Percentiles rank a stretch among this genome's conserved stretches.
These are phyloP conservation scores for Fusarium decemcellulare DNA, from an alignment of 2,329 filamentous ascomycete genomes.

Conservation along the genomic window DNA sequence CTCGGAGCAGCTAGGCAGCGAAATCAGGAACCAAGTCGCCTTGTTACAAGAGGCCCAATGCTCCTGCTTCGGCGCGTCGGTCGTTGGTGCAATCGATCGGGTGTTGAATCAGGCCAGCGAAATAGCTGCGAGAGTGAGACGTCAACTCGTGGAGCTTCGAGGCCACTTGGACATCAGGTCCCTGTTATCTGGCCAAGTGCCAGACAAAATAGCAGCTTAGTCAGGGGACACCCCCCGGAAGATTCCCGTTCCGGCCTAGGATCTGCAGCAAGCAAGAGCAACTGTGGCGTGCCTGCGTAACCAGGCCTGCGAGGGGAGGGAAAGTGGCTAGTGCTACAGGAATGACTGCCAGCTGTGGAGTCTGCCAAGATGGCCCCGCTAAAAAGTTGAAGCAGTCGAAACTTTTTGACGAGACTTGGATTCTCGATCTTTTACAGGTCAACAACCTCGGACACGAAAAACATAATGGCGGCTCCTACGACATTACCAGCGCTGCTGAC, in stretches of 20 bases:
- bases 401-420: slow-evolving; percentile 43
- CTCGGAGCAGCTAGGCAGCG: not conserved
- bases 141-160: slow-evolving; percentile 44
- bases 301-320: too few species aligned
- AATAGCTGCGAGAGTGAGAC: slow-evolving; percentile 36
- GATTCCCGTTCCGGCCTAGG: slow-evolving; percentile 26
- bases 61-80: not conserved
- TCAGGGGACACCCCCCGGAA: slow-evolving; percentile 39
- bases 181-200: slow-evolving; percentile 45
- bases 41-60: not conserved
- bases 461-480: slow-evolving; percentile 63
- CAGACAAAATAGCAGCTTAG: slow-evolving; percentile 41
- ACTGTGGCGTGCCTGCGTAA: slow-evolving; percentile 21
- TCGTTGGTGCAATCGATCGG: slow-evolving; percentile 17
- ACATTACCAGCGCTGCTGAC: slow-evolving; percentile 66
- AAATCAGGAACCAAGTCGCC: slow-evolving; percentile 5
- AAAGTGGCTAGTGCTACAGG: slow-evolving; percentile 12
- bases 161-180: slow-evolving; percentile 26
- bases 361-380: slow-evolving; percentile 41
- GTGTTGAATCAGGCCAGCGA: slow-evolving; percentile 37
- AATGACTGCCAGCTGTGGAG: slow-evolving; percentile 18
- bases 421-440: slow-evolving; percentile 28
- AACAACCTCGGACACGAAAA: slow-evolving; percentile 39
- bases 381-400: slow-evolving; percentile 49
- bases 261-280: slow-evolving; percentile 6